Conservation (phyloP, 768 basidiomycete genomes). For the Strobilomyces echinocephalus region DNA sequence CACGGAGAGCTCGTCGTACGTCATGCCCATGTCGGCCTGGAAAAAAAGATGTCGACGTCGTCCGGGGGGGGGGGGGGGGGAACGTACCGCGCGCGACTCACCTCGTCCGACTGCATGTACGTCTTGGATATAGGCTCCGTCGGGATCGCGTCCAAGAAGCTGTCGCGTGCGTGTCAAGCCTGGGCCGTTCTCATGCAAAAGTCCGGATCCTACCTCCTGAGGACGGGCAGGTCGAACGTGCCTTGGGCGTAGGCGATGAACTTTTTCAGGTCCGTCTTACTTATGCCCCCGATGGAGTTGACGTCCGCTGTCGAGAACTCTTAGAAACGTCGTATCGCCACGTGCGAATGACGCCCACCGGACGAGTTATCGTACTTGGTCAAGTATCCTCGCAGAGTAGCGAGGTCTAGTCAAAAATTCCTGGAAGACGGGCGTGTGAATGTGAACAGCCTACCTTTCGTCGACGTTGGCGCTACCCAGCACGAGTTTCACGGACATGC, state of each 20-base stretch:
- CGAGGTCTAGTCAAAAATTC: too few species aligned
- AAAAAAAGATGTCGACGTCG: too few species aligned
- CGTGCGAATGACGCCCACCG: too few species aligned
- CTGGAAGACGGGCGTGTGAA: too few species aligned
- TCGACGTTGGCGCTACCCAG: too few species aligned
- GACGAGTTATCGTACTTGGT: too few species aligned
- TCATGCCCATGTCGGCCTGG: constrained; percentile 99
- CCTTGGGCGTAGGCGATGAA: constrained; percentile 84
- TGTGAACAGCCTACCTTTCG: too few species aligned
- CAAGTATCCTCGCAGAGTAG: too few species aligned
- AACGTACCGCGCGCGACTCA: constrained; percentile 24
- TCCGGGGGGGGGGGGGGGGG: too few species aligned
- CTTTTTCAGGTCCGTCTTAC: constrained; percentile 94
- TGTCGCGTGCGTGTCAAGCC: constrained; percentile 28
- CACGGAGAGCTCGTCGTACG: constrained; percentile 91
- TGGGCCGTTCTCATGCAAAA: neutral
- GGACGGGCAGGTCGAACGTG: constrained; percentile 79
- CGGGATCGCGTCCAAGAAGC: constrained; percentile 87
- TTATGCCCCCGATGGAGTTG: constrained; percentile 97
- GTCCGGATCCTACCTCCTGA: constrained; percentile 53
- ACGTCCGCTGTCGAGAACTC: constrained; percentile 64
- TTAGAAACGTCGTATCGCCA: too few species aligned
- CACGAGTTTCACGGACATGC: constrained; percentile 61
- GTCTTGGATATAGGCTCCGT: constrained; percentile 94
- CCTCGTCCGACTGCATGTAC: constrained; percentile 96